Base-by-base conservation (phyloP, 345 rosid species). In the Hibiscus tridactylites region DNA sequence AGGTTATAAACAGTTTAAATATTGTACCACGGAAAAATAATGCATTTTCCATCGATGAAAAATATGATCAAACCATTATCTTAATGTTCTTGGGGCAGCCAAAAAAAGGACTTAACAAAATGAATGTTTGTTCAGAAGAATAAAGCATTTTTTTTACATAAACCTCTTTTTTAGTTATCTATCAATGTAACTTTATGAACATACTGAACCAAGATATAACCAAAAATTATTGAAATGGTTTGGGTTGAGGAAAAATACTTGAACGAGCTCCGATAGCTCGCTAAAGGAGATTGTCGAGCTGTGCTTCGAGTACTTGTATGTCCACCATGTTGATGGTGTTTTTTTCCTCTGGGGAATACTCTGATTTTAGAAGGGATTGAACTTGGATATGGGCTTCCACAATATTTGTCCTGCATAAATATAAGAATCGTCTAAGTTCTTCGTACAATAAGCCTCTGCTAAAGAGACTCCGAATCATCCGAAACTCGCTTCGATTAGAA, bases 301-400 rank as follows among this genome's bases (percentile, higher is more conserved):
- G 89, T 57, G 86, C 79, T 79, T 95, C 88, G 74, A 90, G 81
- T 70, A 88, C 96, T 3, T 75, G 79, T 29, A 88, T 79, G 49
- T 91, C 70, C 15, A 85, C 82, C 95, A 92, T 86, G 73, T 83
- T 81, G 31, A 92, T 87, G 74, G 74, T 78, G 81, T 73, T 80
- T 79, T 87, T 90, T 63, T 95, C 97, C 82, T 90, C 90, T 0
- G 80, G 73, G 4, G 92, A 83, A 77, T 95, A 95, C 80, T 95
- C 99, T 0, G 81, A 79, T 80, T 79, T 88, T 17, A 95, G 74
- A 72, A 95, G 85, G 24, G 90, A 75, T 68, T 82, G 90, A 26
- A 95, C 87, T 78, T 95, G 97, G 13, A 84, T 61, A 83, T 95
- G 97, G 59, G 99, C 99, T 83, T 95, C 99, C 67, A 92, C 87